Evolutionary conservation across 495 filamentous ascomycete species (phyloP), one percentile per base, ranked within the genome.

Genomic region (Cercophora sp.): DNA sequence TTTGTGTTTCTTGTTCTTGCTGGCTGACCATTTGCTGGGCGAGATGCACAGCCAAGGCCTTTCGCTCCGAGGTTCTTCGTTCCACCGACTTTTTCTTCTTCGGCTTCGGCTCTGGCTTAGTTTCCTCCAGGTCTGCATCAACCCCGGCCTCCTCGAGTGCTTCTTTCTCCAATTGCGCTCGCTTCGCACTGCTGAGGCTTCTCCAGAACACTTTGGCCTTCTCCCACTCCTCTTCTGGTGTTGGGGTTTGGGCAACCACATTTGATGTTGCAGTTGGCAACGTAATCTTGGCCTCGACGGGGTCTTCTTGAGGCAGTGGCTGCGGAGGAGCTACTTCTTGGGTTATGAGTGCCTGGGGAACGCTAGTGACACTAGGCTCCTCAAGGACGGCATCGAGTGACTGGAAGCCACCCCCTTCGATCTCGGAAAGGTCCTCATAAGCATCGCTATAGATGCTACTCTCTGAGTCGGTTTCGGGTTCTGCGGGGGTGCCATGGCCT

Each of bases 361-460:
- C 20, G 23, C 29, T 55, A 36, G 58, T 32, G 36, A 40, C 19
- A 4, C 36, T 3, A 20, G 84, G 79, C 43, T 78, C 83, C 45
- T 91, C 84, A 2, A 94, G 76, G 36, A 95, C 85, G 23, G 91
- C 91, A 69, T 95, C 82, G 39, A 96, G 81, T 10, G 88, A 94
- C 41, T 85, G 78, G 67, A 91, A 96, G 0, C 86, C 88, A 56
- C 85, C 82, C 4, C 84, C 84, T 34, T 87, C 85, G 13, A 75
- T 44, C 23, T 91, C 82, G 0, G 78, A 75, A 1, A 87, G 69
- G 48, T 89, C 86, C 61, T 96, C 91, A 35, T 84, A 84, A 2
- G 91, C 91, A 75, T 96, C 91, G 60, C 88, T 93, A 66, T 92
- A 96, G 41, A 92, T 78, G 66, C 87, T 92, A 52, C 57, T 59